A percentile compares a stretch with the other conserved stretches of the same genome.
These are phyloP conservation scores for Nymphaea thermarum DNA, from an alignment of 164 flowering plant species.

Conservation along the genomic window DNA sequence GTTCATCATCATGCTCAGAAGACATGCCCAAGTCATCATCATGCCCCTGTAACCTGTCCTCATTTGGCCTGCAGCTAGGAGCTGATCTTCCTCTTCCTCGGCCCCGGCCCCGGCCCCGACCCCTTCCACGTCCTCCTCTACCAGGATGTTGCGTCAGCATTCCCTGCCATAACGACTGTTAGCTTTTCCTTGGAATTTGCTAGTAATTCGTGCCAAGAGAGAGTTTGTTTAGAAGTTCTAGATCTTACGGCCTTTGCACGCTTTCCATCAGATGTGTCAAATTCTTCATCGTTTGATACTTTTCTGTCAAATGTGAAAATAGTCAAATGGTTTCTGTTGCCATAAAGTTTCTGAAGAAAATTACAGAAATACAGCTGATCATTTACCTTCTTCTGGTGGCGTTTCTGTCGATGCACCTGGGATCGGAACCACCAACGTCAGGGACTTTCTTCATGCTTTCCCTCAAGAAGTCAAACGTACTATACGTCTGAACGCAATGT, in stretches of 20 bases:
- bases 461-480: conserved; percentile 2
- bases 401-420: neutral
- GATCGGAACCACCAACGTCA: conserved; percentile 2
- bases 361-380: neutral
- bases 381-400: conserved; percentile 1
- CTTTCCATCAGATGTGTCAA: neutral
- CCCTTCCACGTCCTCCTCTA: conserved; percentile 18
- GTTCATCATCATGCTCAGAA: conserved; percentile 6
- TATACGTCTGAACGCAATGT: conserved; percentile 1
- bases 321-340: neutral
- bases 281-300: neutral
- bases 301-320: neutral
- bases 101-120: conserved; percentile 12
- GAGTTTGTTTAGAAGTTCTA: neutral
- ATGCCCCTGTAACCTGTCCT: conserved; percentile 4
- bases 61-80: conserved; percentile 4
- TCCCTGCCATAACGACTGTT: conserved; percentile 5
- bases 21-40: conserved; percentile 5
- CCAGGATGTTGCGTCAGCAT: conserved; percentile 4
- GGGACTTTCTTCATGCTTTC: conserved; percentile 3
- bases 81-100: conserved; percentile 3
- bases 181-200: neutral
- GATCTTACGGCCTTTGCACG: neutral
- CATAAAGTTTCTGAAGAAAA: neutral
- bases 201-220: neutral